Evolutionary conservation across 2,329 filamentous ascomycete genomes (phyloP).

Genomic region (Hypoxylon sp.): DNA sequence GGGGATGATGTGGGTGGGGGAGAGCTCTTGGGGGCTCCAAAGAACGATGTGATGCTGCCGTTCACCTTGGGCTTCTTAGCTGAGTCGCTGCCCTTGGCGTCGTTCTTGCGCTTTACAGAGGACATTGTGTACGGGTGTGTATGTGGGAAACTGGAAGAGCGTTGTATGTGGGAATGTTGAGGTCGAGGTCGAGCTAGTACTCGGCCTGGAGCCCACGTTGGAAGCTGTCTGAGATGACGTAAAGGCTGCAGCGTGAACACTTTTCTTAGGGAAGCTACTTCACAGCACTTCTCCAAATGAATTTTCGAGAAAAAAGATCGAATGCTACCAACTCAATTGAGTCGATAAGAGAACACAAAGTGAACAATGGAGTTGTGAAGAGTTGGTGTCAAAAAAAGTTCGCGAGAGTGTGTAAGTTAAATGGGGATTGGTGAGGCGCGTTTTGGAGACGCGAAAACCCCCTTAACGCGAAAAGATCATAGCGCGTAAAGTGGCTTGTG

Average conservation of each 20-base stretch:
- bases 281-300: constrained; percentile 13
- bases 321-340: constrained; percentile 9
- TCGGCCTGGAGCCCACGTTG: constrained; percentile 17
- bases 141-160: neutral
- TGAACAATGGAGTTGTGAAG: constrained; percentile 30
- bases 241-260: constrained; percentile 29
- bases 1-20: constrained; percentile 40
- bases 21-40: constrained; percentile 75
- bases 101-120: constrained; percentile 77
- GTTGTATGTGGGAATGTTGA: constrained; percentile 1
- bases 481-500: constrained; percentile 45
- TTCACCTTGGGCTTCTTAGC: constrained; percentile 82
- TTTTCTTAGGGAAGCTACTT: neutral
- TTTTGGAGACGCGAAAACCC: constrained; percentile 34
- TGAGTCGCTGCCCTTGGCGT: constrained; percentile 61
- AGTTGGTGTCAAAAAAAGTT: constrained; percentile 8
- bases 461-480: constrained; percentile 34
- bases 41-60: constrained; percentile 90
- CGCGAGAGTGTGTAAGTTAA: constrained; percentile 24
- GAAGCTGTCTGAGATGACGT: constrained; percentile 37
- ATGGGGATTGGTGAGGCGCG: constrained; percentile 32
- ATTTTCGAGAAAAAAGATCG: neutral
- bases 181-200: constrained; percentile 20
- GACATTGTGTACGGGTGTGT: constrained; percentile 59
- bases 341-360: constrained; percentile 1